Conservation (phyloP, 2,329 filamentous ascomycete species). For the Pseudogymnoascus sp. region DNA sequence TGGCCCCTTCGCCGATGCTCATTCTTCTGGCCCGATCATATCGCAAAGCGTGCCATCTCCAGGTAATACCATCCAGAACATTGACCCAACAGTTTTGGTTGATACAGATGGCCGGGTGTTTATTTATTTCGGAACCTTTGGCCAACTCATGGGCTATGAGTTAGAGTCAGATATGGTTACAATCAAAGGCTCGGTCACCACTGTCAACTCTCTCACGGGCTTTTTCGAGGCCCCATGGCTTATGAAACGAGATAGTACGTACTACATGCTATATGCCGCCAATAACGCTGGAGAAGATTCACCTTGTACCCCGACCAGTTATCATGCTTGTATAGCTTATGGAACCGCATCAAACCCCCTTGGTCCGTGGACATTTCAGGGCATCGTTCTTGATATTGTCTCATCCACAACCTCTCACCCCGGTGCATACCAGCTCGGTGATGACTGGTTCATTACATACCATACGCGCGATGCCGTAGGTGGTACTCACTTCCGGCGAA, state of each 20-base stretch:
- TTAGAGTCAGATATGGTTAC: slow-evolving; percentile 32
- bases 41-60: slow-evolving; percentile 28
- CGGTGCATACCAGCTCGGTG: slow-evolving; percentile 26
- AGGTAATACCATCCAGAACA: slow-evolving; percentile 32
- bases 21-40: slow-evolving; percentile 30
- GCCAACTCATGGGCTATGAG: slow-evolving; percentile 28
- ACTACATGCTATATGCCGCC: slow-evolving; percentile 34
- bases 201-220: slow-evolving; percentile 24
- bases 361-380: slow-evolving; percentile 29
- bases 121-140: slow-evolving; percentile 34
- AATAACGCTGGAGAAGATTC: slow-evolving; percentile 32
- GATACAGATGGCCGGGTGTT: slow-evolving; percentile 31
- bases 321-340: slow-evolving; percentile 33
- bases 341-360: slow-evolving; percentile 24
- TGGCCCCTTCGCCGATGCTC: slow-evolving; percentile 31
- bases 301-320: slow-evolving; percentile 32
- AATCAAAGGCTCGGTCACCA: slow-evolving; percentile 19
- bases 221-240: slow-evolving; percentile 35
- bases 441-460: slow-evolving; percentile 28
- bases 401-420: slow-evolving; percentile 32
- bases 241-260: slow-evolving; percentile 29
- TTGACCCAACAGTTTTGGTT: slow-evolving; percentile 33
- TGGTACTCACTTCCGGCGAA: slow-evolving; percentile 31
- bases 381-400: slow-evolving; percentile 29
- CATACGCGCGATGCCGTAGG: slow-evolving; percentile 30